Percentiles rank a stretch among this genome's conserved stretches.
Conservation (phyloP, 2,329 filamentous ascomycete genomes). For the Cryphonectria japonica region DNA sequence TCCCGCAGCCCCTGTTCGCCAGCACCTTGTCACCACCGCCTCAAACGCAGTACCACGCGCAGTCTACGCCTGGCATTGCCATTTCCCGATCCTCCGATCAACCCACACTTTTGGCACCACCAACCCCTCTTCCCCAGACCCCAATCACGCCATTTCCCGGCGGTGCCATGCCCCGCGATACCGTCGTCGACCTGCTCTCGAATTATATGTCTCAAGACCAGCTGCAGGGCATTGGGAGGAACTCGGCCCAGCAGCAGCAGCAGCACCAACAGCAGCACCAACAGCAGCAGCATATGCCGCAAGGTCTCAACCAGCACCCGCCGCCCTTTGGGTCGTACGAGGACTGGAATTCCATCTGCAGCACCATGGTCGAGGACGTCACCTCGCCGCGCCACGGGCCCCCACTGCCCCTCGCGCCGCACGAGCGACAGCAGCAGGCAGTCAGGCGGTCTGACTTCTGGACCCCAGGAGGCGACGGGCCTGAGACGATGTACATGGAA, state of each 20-base stretch:
- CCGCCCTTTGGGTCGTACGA: conserved; percentile 24
- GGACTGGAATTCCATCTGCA: conserved; percentile 28
- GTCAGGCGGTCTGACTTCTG: conserved; percentile 25
- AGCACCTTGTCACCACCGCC: conserved; percentile 23
- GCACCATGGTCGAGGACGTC: conserved; percentile 28
- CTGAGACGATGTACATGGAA: conserved; percentile 27
- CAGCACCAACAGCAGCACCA: background rate
- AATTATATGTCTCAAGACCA: conserved; percentile 26
- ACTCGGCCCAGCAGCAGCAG: background rate
- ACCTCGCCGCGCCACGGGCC: conserved; percentile 22
- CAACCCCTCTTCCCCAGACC: conserved; percentile 16
- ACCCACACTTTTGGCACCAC: conserved; percentile 5
- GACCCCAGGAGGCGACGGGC: conserved; percentile 20
- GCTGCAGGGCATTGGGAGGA: conserved; percentile 13
- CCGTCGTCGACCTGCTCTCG: conserved; percentile 27
- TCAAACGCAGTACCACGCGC: conserved; percentile 9
- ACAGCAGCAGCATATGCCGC: conserved; percentile 1
- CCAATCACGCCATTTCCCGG: conserved; percentile 21
- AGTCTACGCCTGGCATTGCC: conserved; percentile 19
- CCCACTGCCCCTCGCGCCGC: conserved; percentile 22
- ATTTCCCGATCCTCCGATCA: conserved; percentile 25
- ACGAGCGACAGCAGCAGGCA: conserved; percentile 24
- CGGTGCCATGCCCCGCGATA: conserved; percentile 19
- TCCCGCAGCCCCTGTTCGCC: conserved; percentile 27
- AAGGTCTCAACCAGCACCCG: conserved; percentile 9